Conservation (phyloP, 2,329 filamentous ascomycete genomes). For the Pleomassaria siparia region DNA sequence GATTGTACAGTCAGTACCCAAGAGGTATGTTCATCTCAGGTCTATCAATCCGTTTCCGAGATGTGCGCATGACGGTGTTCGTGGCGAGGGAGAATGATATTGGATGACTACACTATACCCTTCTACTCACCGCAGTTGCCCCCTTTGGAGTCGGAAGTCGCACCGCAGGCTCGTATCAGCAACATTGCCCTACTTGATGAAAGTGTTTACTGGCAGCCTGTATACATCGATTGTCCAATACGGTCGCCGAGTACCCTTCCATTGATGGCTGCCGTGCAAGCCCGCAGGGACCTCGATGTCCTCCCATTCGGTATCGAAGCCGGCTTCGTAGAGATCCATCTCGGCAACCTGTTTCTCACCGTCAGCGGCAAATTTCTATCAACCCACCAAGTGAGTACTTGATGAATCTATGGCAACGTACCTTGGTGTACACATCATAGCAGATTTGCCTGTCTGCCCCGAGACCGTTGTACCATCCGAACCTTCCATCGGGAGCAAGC, state of each 20-base stretch:
- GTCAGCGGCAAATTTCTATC: not conserved
- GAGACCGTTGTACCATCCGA: conserved; percentile 43
- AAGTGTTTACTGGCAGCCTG: conserved; percentile 38
- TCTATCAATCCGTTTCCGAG: not conserved
- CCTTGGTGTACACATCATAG: conserved; percentile 44
- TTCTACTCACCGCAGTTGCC: too few species aligned
- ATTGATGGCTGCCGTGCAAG: conserved; percentile 38
- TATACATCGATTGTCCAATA: conserved; percentile 44
- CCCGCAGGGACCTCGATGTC: conserved; percentile 36
- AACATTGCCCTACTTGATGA: conserved; percentile 25
- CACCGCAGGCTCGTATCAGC: not conserved
- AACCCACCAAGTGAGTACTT: too few species aligned
- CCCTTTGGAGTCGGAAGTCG: too few species aligned
- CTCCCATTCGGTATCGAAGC: conserved; percentile 41
- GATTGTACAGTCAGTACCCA: too few species aligned
- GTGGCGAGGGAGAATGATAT: not conserved
- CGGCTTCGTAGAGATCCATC: conserved; percentile 39
- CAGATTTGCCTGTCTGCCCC: conserved; percentile 44
- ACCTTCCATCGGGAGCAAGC: conserved; percentile 34
- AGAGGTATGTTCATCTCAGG: too few species aligned
- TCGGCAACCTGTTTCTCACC: conserved; percentile 33
- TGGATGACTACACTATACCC: not conserved
- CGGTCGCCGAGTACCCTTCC: conserved; percentile 37
- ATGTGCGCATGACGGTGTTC: not conserved
- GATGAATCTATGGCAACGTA: conserved; percentile 11